Evolutionary conservation across 805 yeast species (phyloP).

Genomic region (Metschnikowia peoriensis): DNA sequence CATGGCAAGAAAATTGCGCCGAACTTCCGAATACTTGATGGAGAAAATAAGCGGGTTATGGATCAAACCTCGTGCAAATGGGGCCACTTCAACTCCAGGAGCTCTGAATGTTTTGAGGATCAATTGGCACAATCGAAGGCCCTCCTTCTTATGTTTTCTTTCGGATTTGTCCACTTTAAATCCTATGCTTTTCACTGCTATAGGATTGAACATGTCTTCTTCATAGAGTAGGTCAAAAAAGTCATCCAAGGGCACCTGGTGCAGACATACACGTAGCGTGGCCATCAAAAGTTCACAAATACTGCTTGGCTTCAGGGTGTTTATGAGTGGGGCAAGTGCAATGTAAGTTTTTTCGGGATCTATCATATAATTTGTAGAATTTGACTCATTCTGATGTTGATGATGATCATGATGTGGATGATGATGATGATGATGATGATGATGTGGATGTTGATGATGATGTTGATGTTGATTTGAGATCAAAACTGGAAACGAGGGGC

Average conservation of each 20-base stretch:
- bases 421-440: too few species aligned
- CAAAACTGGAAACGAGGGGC: too few species aligned
- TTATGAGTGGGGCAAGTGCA: background rate
- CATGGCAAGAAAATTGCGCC: constrained; percentile 41
- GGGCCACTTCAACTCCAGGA: background rate
- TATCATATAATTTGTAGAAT: too few species aligned
- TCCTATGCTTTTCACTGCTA: too few species aligned
- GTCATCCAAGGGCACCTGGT: constrained; percentile 37
- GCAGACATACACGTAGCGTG: constrained; percentile 23
- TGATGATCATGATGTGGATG: too few species aligned
- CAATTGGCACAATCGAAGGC: background rate
- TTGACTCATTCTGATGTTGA: too few species aligned
- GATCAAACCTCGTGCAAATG: background rate
- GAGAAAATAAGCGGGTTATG: constrained; percentile 18
- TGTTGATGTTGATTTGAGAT: too few species aligned
- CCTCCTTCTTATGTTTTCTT: background rate
- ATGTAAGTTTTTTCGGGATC: too few species aligned
- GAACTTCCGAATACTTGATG: constrained; percentile 42
- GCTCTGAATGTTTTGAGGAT: background rate
- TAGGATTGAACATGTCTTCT: too few species aligned
- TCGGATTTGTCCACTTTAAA: too few species aligned
- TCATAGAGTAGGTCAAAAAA: constrained; percentile 34
- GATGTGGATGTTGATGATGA: too few species aligned
- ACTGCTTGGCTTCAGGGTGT: background rate
- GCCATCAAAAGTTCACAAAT: constrained; percentile 22